Base-by-base conservation (phyloP, 192 early-diverging fungal species). In the Helicostylum pulchrum region DNA sequence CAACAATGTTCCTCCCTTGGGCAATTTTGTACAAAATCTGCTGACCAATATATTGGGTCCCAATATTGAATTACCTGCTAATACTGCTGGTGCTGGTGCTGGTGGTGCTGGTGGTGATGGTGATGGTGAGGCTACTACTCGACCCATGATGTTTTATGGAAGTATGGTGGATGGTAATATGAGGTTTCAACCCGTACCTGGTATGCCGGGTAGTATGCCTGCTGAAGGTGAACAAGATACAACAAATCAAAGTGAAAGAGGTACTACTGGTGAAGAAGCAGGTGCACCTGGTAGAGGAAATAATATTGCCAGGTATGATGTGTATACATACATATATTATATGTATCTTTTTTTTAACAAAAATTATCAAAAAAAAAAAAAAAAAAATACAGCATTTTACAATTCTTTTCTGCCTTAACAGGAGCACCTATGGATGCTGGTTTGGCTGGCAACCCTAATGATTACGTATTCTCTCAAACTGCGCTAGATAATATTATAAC, bases 401-500 rank as follows among this genome's bases (percentile, higher is more conserved):
- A 68, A 46, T 43, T 65, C 51, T 36, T 69, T 7, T 52, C 62
- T 15, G 57, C 70, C 51, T 63, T 82, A 12, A 68, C 80, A 17
- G 73, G 78, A 2, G 73, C 68, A 0, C 62, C 73, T 2, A 44
- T 80, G 17, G 74, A 77, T 71, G 77, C 73, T 12, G 66, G 77
- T 14, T 74, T 78, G n/a, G 70, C 77, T 1, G 84, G 82, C 32
- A 76, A 88, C 51, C 79, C 87, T 30, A 82, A 84, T 48, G 95
- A 97, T 77, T 97, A 97, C 75, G 95, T 82, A 7, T 90, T 91
- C 77, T 90, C 90, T 32, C 87, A 90, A 46, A 70, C 77, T 61
- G 92, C 86, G 17, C 79, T 94, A 17, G 95, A 97, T 73, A 88
- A 91, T 68, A 92, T 98, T 57, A 90, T 98, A 48, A 85, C 92